A percentile compares a stretch with the other conserved stretches of the same genome.
Conservation (phyloP, 768 basidiomycete genomes). For the Tricholomella constricta region DNA sequence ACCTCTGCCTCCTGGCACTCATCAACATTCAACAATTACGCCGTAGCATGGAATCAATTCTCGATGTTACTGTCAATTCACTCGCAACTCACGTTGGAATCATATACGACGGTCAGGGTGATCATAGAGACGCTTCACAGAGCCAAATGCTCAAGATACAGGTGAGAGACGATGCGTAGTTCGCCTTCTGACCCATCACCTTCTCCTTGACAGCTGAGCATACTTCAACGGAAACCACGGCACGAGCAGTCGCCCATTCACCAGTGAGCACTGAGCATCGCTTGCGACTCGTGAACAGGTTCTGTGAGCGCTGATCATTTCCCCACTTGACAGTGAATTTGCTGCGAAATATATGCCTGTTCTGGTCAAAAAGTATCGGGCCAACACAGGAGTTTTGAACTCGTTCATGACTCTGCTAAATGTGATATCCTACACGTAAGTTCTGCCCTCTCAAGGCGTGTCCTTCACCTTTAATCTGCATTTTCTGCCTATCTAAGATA, state of each 20-base stretch:
- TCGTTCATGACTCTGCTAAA: conserved; percentile 33
- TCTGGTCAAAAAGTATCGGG: conserved; percentile 31
- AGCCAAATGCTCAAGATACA: conserved; percentile 21
- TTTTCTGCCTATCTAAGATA: background rate
- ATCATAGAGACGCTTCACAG: conserved; percentile 11
- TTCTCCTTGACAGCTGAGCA: conserved; percentile 23
- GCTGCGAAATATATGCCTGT: conserved; percentile 41
- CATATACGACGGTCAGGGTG: conserved; percentile 10
- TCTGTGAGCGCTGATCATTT: background rate
- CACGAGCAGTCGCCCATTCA: conserved; percentile 20
- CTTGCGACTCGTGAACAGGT: too few species aligned
- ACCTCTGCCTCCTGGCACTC: too few species aligned
- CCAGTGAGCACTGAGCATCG: conserved; percentile 11
- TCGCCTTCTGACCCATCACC: background rate
- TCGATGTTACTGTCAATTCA: conserved; percentile 17
- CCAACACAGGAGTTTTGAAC: conserved; percentile 23
- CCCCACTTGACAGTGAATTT: conserved; percentile 25
- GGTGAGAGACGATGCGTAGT: conserved; percentile 8
- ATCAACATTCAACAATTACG: background rate
- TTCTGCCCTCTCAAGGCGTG: background rate
- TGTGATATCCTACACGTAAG: conserved; percentile 36
- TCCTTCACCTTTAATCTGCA: background rate
- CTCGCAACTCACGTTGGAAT: conserved; percentile 18
- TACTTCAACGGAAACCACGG: conserved; percentile 26
- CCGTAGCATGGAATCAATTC: conserved; percentile 6